phyloP scores from a whole-genome alignment of 108 stramenopile species.

The Skeletonema costatum region DNA sequence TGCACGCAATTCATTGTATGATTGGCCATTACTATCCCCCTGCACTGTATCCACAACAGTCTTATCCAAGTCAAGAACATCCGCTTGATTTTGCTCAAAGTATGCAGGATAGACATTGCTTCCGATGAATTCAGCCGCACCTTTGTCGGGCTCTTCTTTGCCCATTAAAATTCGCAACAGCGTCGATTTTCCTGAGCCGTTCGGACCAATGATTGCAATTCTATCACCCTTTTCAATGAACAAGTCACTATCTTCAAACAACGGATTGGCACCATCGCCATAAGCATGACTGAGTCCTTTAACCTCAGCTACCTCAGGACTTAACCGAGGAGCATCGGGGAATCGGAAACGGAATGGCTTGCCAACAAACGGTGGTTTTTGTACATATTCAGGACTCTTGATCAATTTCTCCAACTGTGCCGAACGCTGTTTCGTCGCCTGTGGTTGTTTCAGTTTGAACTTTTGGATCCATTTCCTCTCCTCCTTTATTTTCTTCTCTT shows the following conservation, averaged over 20 bases:
- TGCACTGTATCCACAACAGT: conserved; percentile 67
- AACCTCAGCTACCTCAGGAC: conserved; percentile 86
- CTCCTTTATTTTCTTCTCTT: conserved; percentile 95
- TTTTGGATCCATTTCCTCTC: conserved; percentile 93
- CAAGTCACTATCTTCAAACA: conserved; percentile 87
- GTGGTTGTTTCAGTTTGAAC: conserved; percentile 86
- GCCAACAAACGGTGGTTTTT: conserved; percentile 90
- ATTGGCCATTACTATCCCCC: conserved; percentile 41
- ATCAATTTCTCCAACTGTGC: conserved; percentile 80
- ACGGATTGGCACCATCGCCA: conserved; percentile 78
- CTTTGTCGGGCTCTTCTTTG: conserved; percentile 92
- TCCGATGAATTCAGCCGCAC: conserved; percentile 87
- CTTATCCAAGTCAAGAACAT: conserved; percentile 84
- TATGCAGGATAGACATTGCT: conserved; percentile 87
- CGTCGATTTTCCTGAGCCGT: conserved; percentile 87
- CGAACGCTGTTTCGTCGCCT: conserved; percentile 80
- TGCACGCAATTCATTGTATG: conserved; percentile 78
- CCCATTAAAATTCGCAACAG: conserved; percentile 80
- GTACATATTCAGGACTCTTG: conserved; percentile 90
- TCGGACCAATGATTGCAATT: conserved; percentile 90
- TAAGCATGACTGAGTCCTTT: conserved; percentile 79
- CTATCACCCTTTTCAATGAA: conserved; percentile 93
- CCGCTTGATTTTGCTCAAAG: conserved; percentile 94
- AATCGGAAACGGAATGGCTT: conserved; percentile 96
- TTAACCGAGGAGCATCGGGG: conserved; percentile 91